Base-by-base conservation (phyloP, 2,329 filamentous ascomycete genomes). In the Chrysoporthe deuterocubensis region DNA sequence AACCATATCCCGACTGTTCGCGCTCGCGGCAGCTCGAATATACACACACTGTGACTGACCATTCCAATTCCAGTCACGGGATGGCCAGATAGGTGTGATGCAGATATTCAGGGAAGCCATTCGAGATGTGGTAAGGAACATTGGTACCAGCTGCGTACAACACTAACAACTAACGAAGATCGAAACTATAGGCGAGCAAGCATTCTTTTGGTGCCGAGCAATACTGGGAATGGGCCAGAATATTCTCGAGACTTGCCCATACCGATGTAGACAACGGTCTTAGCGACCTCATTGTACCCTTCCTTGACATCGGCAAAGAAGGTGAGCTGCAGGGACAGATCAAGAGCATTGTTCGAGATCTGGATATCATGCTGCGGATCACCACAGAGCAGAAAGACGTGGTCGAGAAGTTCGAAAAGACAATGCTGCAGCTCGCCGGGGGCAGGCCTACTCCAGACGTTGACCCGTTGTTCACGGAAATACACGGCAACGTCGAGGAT, bases 291-390 rank as follows among this genome's bases (percentile, higher is more conserved):
- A 67, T 69, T 11, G 67, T 70, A 1, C 67, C 61, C 72, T 73
- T 81, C 0, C 75, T 83, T 0, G 77, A 82, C 64, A 83, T 84
- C 34, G 79, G 78, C 2, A 76, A 77, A 0, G 81, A 84, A 68
- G 80, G 79, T 0, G 75, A 77, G 26, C 73, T 84, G 0, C 78
- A 82, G 43, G 73, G 75, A 0, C 82, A 84, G 62, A 79, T 82
- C 11, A 81, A 82, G 61, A 82, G 84, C 54, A 82, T 84, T 32
- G 71, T 81, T 1, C 82, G 84, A 16, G 82, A 85, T 68, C 75
- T 85, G 0, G 78, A 81, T 9, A 84, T 84, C 63, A 83, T 85
- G 75, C 72, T 79, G 0, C 75, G 78, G 16, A 75, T 84, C 16
- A 73, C 75, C 4, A 75, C 74, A 6, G 75, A 77, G n/a, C 82